Evolutionary conservation across 306 rosid genomes (phyloP).

Genomic region (Fragaria nilgerrensis): DNA sequence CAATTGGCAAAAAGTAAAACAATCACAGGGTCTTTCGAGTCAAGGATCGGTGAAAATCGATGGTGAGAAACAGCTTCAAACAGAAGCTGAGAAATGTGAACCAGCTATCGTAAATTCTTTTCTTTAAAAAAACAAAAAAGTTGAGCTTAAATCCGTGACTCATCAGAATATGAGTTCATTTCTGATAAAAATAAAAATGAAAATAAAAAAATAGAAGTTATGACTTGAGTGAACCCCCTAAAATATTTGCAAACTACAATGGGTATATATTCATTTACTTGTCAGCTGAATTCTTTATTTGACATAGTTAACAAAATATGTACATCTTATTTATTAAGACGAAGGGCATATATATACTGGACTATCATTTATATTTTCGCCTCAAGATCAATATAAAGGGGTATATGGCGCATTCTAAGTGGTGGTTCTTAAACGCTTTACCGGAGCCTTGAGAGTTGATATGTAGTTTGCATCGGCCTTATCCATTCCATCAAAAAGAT

Average conservation of each 20-base stretch:
- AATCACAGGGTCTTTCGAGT: background rate
- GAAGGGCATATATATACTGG: background rate
- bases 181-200: no score
- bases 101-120: background rate
- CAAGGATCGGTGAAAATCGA: background rate
- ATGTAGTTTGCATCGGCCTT: conserved; percentile 62
- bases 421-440: conserved; percentile 38
- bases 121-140: no score
- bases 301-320: background rate
- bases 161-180: background rate
- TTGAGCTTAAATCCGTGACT: background rate
- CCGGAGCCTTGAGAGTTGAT: conserved; percentile 68
- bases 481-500: conserved; percentile 65
- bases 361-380: background rate
- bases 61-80: background rate
- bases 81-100: background rate
- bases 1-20: background rate
- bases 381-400: background rate
- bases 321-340: background rate
- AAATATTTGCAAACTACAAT: background rate
- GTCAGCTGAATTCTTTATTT: background rate
- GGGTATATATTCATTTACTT: background rate
- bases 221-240: background rate
- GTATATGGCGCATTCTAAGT: conserved; percentile 3
- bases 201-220: background rate